phyloP scores from a whole-genome alignment of 140 eudicot genomes.

The Stevia rebaudiana region DNA sequence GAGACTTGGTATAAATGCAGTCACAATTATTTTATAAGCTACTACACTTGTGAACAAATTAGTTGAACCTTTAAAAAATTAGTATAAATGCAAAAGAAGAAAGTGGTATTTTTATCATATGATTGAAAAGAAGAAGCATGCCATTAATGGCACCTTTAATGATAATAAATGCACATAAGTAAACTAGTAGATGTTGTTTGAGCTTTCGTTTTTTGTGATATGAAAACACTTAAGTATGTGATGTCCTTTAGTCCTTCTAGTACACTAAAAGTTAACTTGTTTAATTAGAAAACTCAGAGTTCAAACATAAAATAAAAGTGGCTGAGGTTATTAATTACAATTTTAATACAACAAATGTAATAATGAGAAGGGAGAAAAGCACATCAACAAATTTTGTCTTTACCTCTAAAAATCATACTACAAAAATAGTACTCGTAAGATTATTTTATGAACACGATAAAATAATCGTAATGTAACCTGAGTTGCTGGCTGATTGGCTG shows the following conservation, averaged over 20 bases:
- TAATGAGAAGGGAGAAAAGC: constrained; percentile 4
- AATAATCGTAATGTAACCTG: constrained; percentile 45
- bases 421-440: constrained; percentile 2
- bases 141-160: constrained; percentile 8
- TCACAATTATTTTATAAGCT: neutral
- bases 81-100: neutral
- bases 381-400: constrained; percentile 11
- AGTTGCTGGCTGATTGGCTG: constrained; percentile 61
- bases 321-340: constrained; percentile 14
- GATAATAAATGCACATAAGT: constrained; percentile 1
- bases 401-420: constrained; percentile 11
- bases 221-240: neutral
- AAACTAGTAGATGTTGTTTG: constrained; percentile 12
- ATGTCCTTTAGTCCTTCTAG: constrained; percentile 6
- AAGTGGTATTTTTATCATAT: neutral
- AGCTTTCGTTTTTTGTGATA: constrained; percentile 8
- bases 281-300: neutral
- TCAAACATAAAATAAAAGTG: constrained; percentile 3
- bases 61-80: too few species aligned
- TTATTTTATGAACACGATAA: constrained; percentile 1
- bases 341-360: neutral
- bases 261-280: constrained; percentile 11
- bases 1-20: neutral
- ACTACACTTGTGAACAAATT: neutral
- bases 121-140: constrained; percentile 9